Conservation (phyloP, 1,139 yeast species). For the Wickerhamomyces sp. region DNA sequence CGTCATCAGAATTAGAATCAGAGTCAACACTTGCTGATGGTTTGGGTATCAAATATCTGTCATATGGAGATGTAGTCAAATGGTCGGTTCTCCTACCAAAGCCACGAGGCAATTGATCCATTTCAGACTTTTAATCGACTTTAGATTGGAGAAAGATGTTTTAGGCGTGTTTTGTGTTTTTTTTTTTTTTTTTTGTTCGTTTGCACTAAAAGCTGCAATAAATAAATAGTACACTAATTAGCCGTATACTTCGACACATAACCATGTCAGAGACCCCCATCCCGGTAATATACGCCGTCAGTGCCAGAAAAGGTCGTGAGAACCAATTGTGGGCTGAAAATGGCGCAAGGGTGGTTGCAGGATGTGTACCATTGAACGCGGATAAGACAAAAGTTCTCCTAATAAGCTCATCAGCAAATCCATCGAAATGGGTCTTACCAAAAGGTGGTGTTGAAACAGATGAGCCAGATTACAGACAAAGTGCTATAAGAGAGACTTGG, state of each 20-base stretch:
- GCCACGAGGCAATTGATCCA: constrained; percentile 6
- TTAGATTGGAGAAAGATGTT: no score
- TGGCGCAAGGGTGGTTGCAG: constrained; percentile 85
- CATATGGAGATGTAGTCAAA: no score
- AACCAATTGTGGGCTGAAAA: constrained; percentile 39
- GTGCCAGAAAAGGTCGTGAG: constrained; percentile 17
- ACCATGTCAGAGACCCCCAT: no score
- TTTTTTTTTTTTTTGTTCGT: no score
- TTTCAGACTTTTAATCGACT: no score
- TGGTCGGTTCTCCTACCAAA: constrained; percentile 3
- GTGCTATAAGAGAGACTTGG: constrained; percentile 89
- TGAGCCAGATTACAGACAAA: constrained; percentile 46
- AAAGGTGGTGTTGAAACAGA: constrained; percentile 94
- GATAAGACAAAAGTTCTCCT: constrained; percentile 60
- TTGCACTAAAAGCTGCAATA: no score
- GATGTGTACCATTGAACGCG: constrained; percentile 69
- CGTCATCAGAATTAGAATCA: constrained; percentile 8
- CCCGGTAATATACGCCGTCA: no score
- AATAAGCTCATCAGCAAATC: constrained; percentile 68
- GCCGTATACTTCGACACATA: no score
- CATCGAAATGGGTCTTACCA: constrained; percentile 79
- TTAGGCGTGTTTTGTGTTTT: no score
- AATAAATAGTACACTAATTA: no score
- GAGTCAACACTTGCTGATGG: constrained; percentile 3
- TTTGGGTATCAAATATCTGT: no score